Evolutionary conservation across 345 rosid species (phyloP).

Genomic region (Euphorbia peplus): DNA sequence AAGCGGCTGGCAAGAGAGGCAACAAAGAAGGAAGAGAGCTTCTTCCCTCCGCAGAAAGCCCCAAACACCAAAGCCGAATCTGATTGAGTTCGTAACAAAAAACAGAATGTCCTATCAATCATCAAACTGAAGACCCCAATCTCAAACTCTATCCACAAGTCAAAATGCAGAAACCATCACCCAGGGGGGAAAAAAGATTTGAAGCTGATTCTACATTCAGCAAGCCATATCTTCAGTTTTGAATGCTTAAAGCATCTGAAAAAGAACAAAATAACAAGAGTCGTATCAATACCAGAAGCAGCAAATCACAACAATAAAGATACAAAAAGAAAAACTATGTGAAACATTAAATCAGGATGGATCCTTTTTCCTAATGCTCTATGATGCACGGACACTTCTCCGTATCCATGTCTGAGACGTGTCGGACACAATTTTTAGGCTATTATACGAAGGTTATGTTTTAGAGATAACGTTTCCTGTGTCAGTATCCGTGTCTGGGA

Average conservation of each 20-base stretch:
- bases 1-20: slow-evolving; percentile 36
- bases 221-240: slow-evolving; percentile 25
- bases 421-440: no score
- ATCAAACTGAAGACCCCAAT: slow-evolving; percentile 39
- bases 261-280: background rate
- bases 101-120: slow-evolving; percentile 31
- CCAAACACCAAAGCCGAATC: slow-evolving; percentile 41
- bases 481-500: no score
- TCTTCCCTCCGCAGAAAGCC: slow-evolving; percentile 41
- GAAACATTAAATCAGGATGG: background rate
- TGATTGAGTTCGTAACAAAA: slow-evolving; percentile 17
- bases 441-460: no score
- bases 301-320: background rate
- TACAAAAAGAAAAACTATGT: background rate
- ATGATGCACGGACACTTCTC: no score
- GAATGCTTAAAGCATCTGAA: slow-evolving; percentile 21
- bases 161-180: slow-evolving; percentile 6
- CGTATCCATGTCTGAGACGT: no score
- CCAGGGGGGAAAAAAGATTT: slow-evolving; percentile 3
- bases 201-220: slow-evolving; percentile 20
- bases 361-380: background rate
- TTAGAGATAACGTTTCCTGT: no score
- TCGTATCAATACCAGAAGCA: background rate
- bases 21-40: slow-evolving; percentile 39
- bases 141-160: slow-evolving; percentile 22